Base-by-base conservation (phyloP, 2,329 filamentous ascomycete genomes). In the Diaporthe ilicicola region DNA sequence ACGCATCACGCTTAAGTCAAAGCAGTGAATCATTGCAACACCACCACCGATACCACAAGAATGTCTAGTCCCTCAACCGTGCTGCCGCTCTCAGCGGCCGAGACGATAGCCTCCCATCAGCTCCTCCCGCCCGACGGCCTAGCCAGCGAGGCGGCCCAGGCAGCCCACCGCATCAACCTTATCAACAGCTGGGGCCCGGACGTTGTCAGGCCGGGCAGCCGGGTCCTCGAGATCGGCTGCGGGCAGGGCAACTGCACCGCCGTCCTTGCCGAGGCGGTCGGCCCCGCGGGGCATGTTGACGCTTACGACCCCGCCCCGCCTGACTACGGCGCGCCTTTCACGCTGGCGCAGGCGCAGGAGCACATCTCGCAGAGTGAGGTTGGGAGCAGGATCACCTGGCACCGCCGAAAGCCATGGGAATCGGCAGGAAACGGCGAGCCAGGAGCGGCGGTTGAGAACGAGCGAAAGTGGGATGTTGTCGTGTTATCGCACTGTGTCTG, bases 201-300 rank as follows among this genome's bases (percentile, higher is more conserved):
- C 13, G 34, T 69, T 48, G 79, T 84, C 67, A 24, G 70, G 1
- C 77, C 80, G 0, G 83, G 83, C 71, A 80, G 81, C 34, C 82
- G 80, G 3, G 76, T 90, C 8, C 81, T 91, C 1, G 89, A 90
- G 76, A 77, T 91, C 46, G 88, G 88, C 62, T 90, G 88, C 77
- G 89, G 88, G 1, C 89, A 90, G 74, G 89, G 88, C 2, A 87
- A 87, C 71, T 86, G 84, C 74, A 90, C 89, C 1, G 81, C 84
- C 13, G 85, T 84, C 3, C 82, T 90, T 22, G 88, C 88, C 55
- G 76, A 82, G 74, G 82, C 81, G 24, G 82, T 87, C 1, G 84
- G 85, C 3, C 75, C 81, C 15, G 37, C 77, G 0, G 86, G 87
- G 0, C 79, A 78, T 56, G 79, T 89, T 17, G 83, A 84, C 65